These are phyloP conservation scores for Leptoxyphium fumago DNA, from an alignment of 2,329 filamentous ascomycete species.

Conservation along the genomic window DNA sequence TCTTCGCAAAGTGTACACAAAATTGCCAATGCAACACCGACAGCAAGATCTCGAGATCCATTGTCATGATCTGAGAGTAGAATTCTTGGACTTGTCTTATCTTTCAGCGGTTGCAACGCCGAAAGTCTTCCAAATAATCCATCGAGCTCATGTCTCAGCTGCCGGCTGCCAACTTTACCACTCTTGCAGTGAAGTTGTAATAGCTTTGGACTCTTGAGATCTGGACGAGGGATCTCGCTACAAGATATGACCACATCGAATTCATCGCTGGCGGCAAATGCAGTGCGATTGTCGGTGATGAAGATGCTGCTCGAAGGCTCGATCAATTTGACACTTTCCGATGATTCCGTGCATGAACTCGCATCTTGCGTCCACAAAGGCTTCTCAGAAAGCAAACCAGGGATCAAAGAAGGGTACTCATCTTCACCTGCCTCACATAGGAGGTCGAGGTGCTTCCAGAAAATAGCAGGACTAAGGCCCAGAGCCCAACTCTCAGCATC, in stretches of 20 bases:
- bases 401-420: conserved; percentile 41
- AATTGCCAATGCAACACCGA: conserved; percentile 62
- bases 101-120: conserved; percentile 15
- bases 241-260: conserved; percentile 30
- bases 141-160: conserved; percentile 57
- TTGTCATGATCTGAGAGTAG: conserved; percentile 62
- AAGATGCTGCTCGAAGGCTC: conserved; percentile 26
- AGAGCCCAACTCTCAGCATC: conserved; percentile 87
- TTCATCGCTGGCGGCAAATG: conserved; percentile 22
- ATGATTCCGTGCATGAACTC: not conserved
- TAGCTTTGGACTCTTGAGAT: conserved; percentile 13
- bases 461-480: conserved; percentile 61
- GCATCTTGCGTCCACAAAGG: not conserved
- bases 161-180: conserved; percentile 68
- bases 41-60: conserved; percentile 51
- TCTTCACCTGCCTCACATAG: conserved; percentile 53
- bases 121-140: conserved; percentile 33
- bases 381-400: conserved; percentile 20
- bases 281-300: conserved; percentile 25
- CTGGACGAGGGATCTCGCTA: conserved; percentile 26
- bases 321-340: conserved; percentile 22
- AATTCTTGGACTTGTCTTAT: conserved; percentile 8
- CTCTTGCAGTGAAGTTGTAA: conserved; percentile 46
- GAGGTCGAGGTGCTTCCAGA: conserved; percentile 54
- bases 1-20: conserved; percentile 60